Base-by-base conservation (phyloP, 2,329 filamentous ascomycete species). In the Coniosporium tulheliwenetii region DNA sequence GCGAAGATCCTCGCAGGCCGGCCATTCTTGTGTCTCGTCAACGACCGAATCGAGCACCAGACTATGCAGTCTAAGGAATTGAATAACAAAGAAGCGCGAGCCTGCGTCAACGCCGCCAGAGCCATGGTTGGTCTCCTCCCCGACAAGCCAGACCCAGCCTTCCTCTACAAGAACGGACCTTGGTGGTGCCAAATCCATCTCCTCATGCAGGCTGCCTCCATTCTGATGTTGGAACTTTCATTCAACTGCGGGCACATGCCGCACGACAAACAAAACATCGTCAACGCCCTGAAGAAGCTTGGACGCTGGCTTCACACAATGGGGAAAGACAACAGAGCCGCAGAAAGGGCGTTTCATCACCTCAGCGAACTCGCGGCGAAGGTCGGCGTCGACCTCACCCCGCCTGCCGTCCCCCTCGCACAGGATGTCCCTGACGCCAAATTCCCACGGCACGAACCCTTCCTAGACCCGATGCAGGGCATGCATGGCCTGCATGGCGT, bases 151-250 rank as follows among this genome's bases (percentile, higher is more conserved):
- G 48, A 55, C 41, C 43, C 56, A 9, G 43, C 45, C 12, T 39
- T 43, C 5, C 40, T 53, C 2, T 60, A 61, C 40, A 43, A 54
- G 31, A 48, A 53, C 15, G 54, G 54, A 2, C 60, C 61, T 3
- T 64, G 61, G 61, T 63, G 60, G 59, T 56, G 52, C 12, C 47
- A 59, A n/a, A 47, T 63, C 12, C 60, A 63, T 40, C 52, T 56
- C 37, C 48, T 65, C 10, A 58, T 61, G 50, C 61, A 64, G 47
- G 55, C 59, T 5, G 47, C 56, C 4, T 49, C 54, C 2, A 45
- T 64, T 19, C 47, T 64, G 10, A 49, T 63, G 43, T 50, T 60
- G 5, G 61, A 62, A 41, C 40, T 63, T 5, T 54, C 53, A 8
- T 54, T 54, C 38, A 46, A 52, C 12, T 38, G 45, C 4, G 39